A percentile compares a stretch with the other conserved stretches of the same genome.
These are phyloP conservation scores for Rhodotorula sp. DNA, from an alignment of 1,284 basidiomycete species.

Conservation along the genomic window DNA sequence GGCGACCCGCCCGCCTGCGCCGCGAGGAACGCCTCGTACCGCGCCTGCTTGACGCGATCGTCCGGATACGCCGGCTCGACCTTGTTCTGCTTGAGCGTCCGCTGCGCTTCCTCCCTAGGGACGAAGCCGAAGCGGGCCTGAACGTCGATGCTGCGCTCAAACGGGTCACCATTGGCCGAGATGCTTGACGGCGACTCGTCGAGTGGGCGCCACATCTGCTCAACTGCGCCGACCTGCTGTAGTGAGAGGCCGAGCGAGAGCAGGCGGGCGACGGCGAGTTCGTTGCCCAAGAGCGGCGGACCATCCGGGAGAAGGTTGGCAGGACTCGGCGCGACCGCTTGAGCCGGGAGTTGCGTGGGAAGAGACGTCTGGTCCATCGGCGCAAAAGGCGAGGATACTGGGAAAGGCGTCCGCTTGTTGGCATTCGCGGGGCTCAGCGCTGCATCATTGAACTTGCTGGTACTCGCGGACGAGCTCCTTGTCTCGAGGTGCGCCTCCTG, in stretches of 20 bases:
- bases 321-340: too few relatives aligned
- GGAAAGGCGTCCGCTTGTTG: too few relatives aligned
- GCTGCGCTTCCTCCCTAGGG: not conserved
- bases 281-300: too few relatives aligned
- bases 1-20: slow-evolving; percentile 4
- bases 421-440: too few relatives aligned
- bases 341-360: too few relatives aligned
- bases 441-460: too few relatives aligned
- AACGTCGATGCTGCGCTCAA: not conserved
- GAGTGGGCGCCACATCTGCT: not conserved
- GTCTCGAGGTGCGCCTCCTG: too few relatives aligned
- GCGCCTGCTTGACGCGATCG: not conserved
- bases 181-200: not conserved
- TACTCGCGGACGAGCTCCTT: too few relatives aligned
- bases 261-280: not conserved
- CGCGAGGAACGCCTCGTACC: slow-evolving; percentile 5
- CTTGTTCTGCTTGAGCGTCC: not conserved
- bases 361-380: too few relatives aligned
- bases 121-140: not conserved
- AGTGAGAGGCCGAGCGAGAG: not conserved
- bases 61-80: not conserved
- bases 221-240: not conserved
- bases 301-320: too few relatives aligned
- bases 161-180: too few relatives aligned
- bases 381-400: too few relatives aligned